These are phyloP conservation scores for Starmerella ratchasimensis DNA, from an alignment of 805 yeast species.

Conservation along the genomic window DNA sequence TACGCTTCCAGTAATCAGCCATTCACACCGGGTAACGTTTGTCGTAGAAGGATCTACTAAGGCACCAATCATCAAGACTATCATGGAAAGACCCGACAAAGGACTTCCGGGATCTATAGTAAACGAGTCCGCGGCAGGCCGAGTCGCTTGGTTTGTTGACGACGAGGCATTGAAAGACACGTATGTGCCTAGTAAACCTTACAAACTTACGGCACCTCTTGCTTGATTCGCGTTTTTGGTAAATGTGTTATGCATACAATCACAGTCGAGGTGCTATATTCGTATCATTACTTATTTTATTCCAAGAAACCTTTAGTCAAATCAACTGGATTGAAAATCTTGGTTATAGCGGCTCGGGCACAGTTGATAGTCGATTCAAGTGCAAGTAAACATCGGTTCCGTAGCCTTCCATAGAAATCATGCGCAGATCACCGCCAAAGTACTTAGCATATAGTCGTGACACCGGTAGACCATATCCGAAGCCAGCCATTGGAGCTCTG, in stretches of 20 bases:
- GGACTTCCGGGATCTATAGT: slow-evolving; percentile 89
- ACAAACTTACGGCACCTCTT: slow-evolving; percentile 38
- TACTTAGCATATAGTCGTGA: slow-evolving; percentile 76
- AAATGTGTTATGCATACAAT: not conserved
- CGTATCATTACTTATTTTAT: not conserved
- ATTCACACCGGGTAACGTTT: slow-evolving; percentile 80
- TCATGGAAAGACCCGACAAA: slow-evolving; percentile 94
- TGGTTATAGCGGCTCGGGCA: slow-evolving; percentile 47
- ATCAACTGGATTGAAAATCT: too few relatives aligned
- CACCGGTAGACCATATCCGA: slow-evolving; percentile 82
- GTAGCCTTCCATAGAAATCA: slow-evolving; percentile 85
- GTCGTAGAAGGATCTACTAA: slow-evolving; percentile 94
- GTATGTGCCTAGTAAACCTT: slow-evolving; percentile 55
- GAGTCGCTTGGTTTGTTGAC: slow-evolving; percentile 94
- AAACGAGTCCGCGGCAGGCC: slow-evolving; percentile 92
- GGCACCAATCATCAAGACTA: slow-evolving; percentile 79
- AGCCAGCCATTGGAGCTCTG: slow-evolving; percentile 88
- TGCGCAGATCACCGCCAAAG: slow-evolving; percentile 78
- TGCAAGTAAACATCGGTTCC: slow-evolving; percentile 89
- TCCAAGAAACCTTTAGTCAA: too few relatives aligned
- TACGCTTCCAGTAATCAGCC: slow-evolving; percentile 88
- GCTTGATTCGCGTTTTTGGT: too few relatives aligned
- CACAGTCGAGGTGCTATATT: not conserved
- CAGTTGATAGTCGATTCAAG: slow-evolving; percentile 60
- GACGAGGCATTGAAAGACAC: slow-evolving; percentile 80